Evolutionary conservation across 148 eudicot genomes (phyloP).

Genomic region (Agrostemma githago): DNA sequence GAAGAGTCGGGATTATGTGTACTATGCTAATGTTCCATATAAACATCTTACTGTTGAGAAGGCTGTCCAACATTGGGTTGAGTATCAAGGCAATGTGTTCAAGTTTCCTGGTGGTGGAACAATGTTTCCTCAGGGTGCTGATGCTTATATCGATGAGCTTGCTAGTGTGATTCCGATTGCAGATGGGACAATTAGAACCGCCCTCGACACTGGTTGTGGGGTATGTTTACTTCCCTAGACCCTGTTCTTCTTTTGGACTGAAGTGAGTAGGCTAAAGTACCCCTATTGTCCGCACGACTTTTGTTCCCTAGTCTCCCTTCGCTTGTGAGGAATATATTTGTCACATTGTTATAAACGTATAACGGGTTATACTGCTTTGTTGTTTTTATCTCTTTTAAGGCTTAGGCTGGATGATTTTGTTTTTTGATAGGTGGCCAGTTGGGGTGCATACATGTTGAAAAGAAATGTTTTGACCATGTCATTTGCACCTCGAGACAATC

Average conservation of each 20-base stretch:
- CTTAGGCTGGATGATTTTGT: neutral
- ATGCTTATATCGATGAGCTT: slow-evolving; percentile 77
- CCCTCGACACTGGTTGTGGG: slow-evolving; percentile 83
- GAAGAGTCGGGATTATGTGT: slow-evolving; percentile 71
- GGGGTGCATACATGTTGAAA: slow-evolving; percentile 75
- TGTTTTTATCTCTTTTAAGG: neutral
- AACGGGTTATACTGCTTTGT: neutral
- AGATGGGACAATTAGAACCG: slow-evolving; percentile 68
- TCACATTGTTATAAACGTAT: no score
- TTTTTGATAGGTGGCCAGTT: slow-evolving; percentile 60
- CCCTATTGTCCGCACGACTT: neutral
- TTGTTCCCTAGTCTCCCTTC: neutral
- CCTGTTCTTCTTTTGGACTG: no score
- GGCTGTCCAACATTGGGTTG: slow-evolving; percentile 80
- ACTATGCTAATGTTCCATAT: slow-evolving; percentile 80
- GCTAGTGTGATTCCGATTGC: slow-evolving; percentile 74
- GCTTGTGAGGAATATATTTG: no score
- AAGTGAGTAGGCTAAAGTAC: no score
- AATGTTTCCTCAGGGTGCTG: slow-evolving; percentile 91
- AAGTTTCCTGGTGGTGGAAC: slow-evolving; percentile 93
- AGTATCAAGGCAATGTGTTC: slow-evolving; percentile 66
- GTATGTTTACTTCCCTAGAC: slow-evolving; percentile 31
- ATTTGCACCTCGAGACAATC: slow-evolving; percentile 75
- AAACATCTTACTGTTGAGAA: slow-evolving; percentile 74
- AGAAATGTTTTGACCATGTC: slow-evolving; percentile 72